Base-by-base conservation (phyloP, 2,329 filamentous ascomycete genomes). In the Gliomastix tumulicola region DNA sequence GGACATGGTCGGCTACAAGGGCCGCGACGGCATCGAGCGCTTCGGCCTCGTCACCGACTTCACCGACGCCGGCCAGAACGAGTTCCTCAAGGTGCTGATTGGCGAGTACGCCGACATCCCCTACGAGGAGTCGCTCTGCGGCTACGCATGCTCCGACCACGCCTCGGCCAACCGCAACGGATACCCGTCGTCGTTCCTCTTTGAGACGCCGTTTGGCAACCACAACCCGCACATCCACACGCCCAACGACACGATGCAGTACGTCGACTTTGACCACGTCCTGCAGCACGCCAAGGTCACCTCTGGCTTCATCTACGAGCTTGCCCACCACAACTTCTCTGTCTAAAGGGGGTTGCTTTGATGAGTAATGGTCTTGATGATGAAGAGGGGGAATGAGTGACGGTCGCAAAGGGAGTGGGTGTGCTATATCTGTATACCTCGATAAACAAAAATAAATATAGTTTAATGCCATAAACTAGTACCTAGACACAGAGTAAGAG, bases 1-100 rank as follows among this genome's bases (percentile, higher is more conserved):
- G 62, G 88, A 94, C 61, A 94, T 94, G 88, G 90, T 85, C 1
- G 88, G 88, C 16, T 94, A 84, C 57, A 79, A 78, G 46, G 90
- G 86, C 2, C 63, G 88, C 18, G 82, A 88, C 46, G 82, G 84
- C 11, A 86, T 87, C 43, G 72, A 84, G 57, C 71, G 77, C 28
- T 84, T 94, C 5, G 88, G 88, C 33, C 84, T 94, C 35, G 90
- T 94, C 50, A 87, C 84, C 5, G 88, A 95, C 60, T 94, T 74
- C 50, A 87, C 94, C 34, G 83, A 94, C 56, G 66, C 78, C 3
- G 76, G 70, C 37, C 69, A 94, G 44, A 94, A 88, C 10, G 69
- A 76, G 11, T 95, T 94, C 60, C 87, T 94, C 67, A 92, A 92
- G 68, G 71, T 81, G 55, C 73, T 92, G 42, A 82, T 94, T 45